Conservation (phyloP, 306 rosid species). For the Vigna trinervia region DNA sequence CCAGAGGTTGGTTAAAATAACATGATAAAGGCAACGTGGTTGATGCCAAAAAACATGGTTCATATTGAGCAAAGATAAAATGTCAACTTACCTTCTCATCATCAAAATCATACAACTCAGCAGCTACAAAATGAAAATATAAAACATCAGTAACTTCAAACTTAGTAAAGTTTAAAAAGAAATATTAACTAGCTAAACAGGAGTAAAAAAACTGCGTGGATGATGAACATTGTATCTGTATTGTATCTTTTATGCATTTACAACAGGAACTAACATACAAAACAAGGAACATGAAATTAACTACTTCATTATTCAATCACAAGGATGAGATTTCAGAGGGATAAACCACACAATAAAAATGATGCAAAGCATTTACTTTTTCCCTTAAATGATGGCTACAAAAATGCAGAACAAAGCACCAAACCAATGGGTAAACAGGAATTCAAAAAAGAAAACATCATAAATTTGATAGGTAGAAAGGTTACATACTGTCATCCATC, state of each 20-base stretch:
- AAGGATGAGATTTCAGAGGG: conserved; percentile 17
- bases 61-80: conserved; percentile 12
- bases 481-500: conserved; percentile 94
- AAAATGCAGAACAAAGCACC: background rate
- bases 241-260: background rate
- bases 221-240: background rate
- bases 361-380: too few relatives aligned
- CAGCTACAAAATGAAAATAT: conserved; percentile 63
- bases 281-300: conserved; percentile 1
- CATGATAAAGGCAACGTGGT: background rate
- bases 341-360: background rate
- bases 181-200: conserved; percentile 1
- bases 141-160: conserved; percentile 41
- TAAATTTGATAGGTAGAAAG: background rate
- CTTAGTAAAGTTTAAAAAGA: conserved; percentile 6
- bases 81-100: conserved; percentile 77
- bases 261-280: conserved; percentile 11
- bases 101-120: conserved; percentile 96
- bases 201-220: background rate
- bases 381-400: conserved; percentile 4
- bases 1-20: conserved; percentile 5
- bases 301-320: background rate
- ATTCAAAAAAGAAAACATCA: background rate
- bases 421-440: background rate
- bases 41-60: conserved; percentile 22